Evolutionary conservation across 495 filamentous ascomycete genomes (phyloP).

Genomic region (Xylaria bambusicola): DNA sequence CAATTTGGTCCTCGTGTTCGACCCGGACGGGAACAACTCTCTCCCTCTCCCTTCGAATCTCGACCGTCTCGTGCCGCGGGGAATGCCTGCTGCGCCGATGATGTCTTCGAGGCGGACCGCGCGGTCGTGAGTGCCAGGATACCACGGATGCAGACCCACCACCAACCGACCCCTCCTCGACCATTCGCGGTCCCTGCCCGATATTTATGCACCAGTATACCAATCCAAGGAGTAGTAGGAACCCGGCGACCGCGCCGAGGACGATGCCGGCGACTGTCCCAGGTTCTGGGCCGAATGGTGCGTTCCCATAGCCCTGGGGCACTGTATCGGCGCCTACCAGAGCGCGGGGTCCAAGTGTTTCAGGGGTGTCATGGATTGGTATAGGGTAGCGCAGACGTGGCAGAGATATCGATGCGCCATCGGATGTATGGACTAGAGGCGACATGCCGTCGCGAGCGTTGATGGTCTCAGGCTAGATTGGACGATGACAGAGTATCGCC

Average conservation of each 20-base stretch:
- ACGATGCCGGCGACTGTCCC: slow-evolving; percentile 83
- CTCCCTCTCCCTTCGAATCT: slow-evolving; percentile 38
- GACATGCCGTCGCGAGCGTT: slow-evolving; percentile 11
- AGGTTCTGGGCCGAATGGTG: slow-evolving; percentile 59
- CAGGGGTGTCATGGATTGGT: not conserved
- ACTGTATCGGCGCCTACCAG: slow-evolving; percentile 45
- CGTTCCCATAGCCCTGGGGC: slow-evolving; percentile 67
- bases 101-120: slow-evolving; percentile 22
- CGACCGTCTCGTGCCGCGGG: slow-evolving; percentile 34
- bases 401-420: not conserved
- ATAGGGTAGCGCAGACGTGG: not conserved
- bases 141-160: slow-evolving; percentile 24
- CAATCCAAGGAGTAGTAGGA: slow-evolving; percentile 74
- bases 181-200: slow-evolving; percentile 33
- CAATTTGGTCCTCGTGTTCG: slow-evolving; percentile 33
- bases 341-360: slow-evolving; percentile 21
- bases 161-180: slow-evolving; percentile 37
- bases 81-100: slow-evolving; percentile 22
- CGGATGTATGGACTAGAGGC: not conserved
- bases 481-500: not conserved
- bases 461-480: not conserved
- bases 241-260: slow-evolving; percentile 79
- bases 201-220: slow-evolving; percentile 67
- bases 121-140: slow-evolving; percentile 34
- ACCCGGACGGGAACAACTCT: slow-evolving; percentile 28